These are phyloP conservation scores for Parafenestella ontariensis DNA, from an alignment of 2,329 filamentous ascomycete species.

Conservation along the genomic window DNA sequence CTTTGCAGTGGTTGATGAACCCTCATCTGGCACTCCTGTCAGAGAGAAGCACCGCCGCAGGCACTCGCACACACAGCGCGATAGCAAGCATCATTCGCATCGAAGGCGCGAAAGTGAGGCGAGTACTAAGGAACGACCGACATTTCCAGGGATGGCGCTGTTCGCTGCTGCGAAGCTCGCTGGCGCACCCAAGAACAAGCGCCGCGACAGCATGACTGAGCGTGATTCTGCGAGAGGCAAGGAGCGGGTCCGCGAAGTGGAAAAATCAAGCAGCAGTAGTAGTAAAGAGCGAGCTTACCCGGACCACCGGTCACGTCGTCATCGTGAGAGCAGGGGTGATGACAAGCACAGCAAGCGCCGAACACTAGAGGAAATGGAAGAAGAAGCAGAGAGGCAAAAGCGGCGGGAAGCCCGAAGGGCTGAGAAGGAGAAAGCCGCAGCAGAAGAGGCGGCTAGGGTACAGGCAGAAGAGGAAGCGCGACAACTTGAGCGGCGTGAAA, in stretches of 20 bases:
- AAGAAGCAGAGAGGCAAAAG: conserved; percentile 34
- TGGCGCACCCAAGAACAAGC: conserved; percentile 31
- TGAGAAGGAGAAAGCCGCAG: conserved; percentile 36
- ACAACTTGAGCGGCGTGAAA: conserved; percentile 36
- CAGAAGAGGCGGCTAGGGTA: conserved; percentile 32
- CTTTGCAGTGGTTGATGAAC: conserved; percentile 34
- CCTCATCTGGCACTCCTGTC: conserved; percentile 23
- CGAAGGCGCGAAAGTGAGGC: conserved; percentile 43
- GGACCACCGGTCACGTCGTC: conserved; percentile 35
- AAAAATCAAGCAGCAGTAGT: conserved; percentile 33
- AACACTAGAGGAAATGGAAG: conserved; percentile 31
- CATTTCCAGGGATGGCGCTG: conserved; percentile 19
- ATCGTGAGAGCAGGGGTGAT: conserved; percentile 34
- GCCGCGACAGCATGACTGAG: conserved; percentile 44
- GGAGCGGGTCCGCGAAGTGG: conserved; percentile 25
- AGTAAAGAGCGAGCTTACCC: conserved; percentile 37
- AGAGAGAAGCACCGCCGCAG: conserved; percentile 38
- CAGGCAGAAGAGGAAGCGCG: conserved; percentile 33
- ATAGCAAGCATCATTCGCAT: conserved; percentile 34
- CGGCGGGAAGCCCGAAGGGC: conserved; percentile 38
- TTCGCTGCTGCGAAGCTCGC: conserved; percentile 29
- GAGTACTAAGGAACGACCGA: conserved; percentile 35
- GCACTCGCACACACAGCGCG: conserved; percentile 39
- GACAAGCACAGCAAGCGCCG: conserved; percentile 41
- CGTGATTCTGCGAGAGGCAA: conserved; percentile 31